These are phyloP conservation scores for Fusarium secorum DNA, from an alignment of 2,329 filamentous ascomycete genomes.

Conservation along the genomic window DNA sequence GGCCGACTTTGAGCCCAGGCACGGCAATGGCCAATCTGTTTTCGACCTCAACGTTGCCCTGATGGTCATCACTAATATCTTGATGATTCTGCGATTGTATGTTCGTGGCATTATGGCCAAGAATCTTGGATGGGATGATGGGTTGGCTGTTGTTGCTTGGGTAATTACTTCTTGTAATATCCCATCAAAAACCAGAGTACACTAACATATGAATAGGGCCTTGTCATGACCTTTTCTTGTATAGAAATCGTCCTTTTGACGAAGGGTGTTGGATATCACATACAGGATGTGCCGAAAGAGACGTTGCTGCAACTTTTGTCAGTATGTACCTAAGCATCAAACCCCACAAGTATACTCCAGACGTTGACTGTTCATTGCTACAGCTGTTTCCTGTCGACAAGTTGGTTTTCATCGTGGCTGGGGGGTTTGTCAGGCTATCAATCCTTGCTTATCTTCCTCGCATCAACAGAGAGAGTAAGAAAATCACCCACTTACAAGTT, in stretches of 20 bases:
- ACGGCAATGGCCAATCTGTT: slow-evolving; percentile 16
- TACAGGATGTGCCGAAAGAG: slow-evolving; percentile 17
- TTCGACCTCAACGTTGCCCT: slow-evolving; percentile 32
- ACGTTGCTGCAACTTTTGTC: slow-evolving; percentile 25
- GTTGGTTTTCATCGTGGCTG: slow-evolving; percentile 30
- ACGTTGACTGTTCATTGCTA: neutral
- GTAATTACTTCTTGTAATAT: slow-evolving; percentile 9
- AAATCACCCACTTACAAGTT: neutral
- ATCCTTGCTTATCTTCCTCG: slow-evolving; percentile 36
- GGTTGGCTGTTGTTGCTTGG: slow-evolving; percentile 31
- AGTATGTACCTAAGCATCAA: slow-evolving; percentile 8
- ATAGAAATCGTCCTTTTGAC: slow-evolving; percentile 29
- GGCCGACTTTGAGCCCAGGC: neutral
- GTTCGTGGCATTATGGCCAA: slow-evolving; percentile 31
- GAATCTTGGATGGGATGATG: slow-evolving; percentile 34
- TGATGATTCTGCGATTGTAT: slow-evolving; percentile 32
- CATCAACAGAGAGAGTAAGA: slow-evolving; percentile 31
- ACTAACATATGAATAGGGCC: slow-evolving; percentile 20
- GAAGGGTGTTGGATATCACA: slow-evolving; percentile 27
- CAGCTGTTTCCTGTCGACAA: slow-evolving; percentile 30
- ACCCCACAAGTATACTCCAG: neutral
- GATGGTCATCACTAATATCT: slow-evolving; percentile 28
- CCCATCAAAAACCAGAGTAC: neutral
- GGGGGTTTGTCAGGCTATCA: slow-evolving; percentile 36
- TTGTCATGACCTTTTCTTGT: slow-evolving; percentile 20